Percentiles rank a stretch among this genome's conserved stretches.
Conservation (phyloP, 2,329 filamentous ascomycete genomes). For the Xylogone sp. region DNA sequence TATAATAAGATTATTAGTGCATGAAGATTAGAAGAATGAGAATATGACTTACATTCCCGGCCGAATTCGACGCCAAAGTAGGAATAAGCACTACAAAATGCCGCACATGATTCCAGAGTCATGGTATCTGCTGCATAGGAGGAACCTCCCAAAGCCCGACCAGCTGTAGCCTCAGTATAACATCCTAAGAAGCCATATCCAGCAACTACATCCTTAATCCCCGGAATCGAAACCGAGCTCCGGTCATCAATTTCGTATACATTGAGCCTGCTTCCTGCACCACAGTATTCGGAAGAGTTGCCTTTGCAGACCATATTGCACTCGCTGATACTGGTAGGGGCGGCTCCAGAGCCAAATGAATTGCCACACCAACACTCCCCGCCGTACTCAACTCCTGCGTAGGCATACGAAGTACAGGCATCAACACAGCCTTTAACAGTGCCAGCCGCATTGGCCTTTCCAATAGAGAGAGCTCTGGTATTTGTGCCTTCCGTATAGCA, state of each 20-base stretch:
- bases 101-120: constrained; percentile 29
- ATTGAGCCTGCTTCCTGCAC: constrained; percentile 25
- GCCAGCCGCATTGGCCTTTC: constrained; percentile 4
- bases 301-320: constrained; percentile 27
- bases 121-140: constrained; percentile 22
- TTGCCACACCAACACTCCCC: constrained; percentile 28
- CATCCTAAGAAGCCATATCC: constrained; percentile 26
- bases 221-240: constrained; percentile 3
- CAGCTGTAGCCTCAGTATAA: constrained; percentile 24
- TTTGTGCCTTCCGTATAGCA: constrained; percentile 31
- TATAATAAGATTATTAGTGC: background rate
- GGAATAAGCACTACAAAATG: constrained; percentile 24
- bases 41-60: constrained; percentile 29
- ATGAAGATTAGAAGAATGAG: too few relatives aligned
- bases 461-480: constrained; percentile 22
- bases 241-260: constrained; percentile 17
- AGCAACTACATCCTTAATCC: constrained; percentile 15
- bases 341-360: constrained; percentile 15
- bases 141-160: constrained; percentile 18
- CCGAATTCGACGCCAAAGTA: constrained; percentile 37
- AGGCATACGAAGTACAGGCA: constrained; percentile 25
- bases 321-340: constrained; percentile 16
- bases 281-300: constrained; percentile 29
- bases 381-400: constrained; percentile 33
- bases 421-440: constrained; percentile 15